Evolutionary conservation across 1,284 basidiomycete genomes (phyloP), one percentile per base, ranked within the genome.

Genomic region (Cryptococcus hybrid): DNA sequence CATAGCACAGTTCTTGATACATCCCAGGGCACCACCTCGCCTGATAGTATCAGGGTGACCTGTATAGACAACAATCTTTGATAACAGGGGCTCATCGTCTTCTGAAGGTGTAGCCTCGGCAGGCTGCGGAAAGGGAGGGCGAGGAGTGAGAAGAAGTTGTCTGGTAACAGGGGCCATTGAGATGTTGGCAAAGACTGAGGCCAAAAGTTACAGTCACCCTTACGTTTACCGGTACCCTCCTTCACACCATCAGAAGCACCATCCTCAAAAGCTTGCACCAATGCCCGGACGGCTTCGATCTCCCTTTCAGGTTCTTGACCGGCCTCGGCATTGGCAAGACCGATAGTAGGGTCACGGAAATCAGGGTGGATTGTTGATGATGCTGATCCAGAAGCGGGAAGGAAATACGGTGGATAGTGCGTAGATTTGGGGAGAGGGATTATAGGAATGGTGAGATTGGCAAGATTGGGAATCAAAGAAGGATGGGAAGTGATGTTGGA

Each of bases 401-500:
- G 84, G 72, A 86, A 89, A 67, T 85, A 85, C 12, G 81, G 74
- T 36, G 79, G 71, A 74, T 78, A 52, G 73, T 73, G 46, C 78
- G 79, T 47, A 75, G 71, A 65, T 82, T 81, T 6, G 2, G 77
- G 72, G 36, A 77, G 64, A 30, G 73, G 79, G 13, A 91, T 80
- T 51, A 92, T 80, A 1, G 85, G 78, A 51, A 94, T 81, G 56
- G 84, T 84, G 38, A 94, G 80, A 2, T 82, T 80, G 3, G 94
- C 80, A 8, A 97, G 79, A 1, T 82, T 76, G 3, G 85, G 80
- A 61, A 88, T 88, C 51, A 89, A 84, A 0, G 83, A 79, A 4
- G 90, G 83, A 53, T 90, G 86, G 11, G 90, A 85, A 12, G 92
- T 92, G 46, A 98, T 81, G 78, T 99, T 99, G 15, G 94, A 97